These are phyloP conservation scores for Aspergillus calidoustus DNA, from an alignment of 2,329 filamentous ascomycete species.

Conservation along the genomic window DNA sequence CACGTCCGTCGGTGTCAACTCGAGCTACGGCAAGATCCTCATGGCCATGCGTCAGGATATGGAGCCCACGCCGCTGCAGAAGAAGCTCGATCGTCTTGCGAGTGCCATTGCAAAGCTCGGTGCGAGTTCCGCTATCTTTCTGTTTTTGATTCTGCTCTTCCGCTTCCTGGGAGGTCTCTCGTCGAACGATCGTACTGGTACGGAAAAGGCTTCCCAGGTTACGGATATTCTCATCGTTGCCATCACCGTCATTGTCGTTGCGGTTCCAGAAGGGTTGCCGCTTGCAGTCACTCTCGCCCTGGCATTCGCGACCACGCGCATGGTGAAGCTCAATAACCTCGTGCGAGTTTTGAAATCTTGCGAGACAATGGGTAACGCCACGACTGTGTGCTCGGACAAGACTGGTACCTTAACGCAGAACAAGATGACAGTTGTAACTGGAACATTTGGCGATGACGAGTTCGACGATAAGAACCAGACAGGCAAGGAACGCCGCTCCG, in stretches of 20 bases:
- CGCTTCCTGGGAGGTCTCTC: constrained; percentile 73
- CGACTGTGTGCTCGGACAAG: constrained; percentile 78
- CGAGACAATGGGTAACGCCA: constrained; percentile 79
- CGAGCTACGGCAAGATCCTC: constrained; percentile 73
- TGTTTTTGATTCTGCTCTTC: constrained; percentile 85
- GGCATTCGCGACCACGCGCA: constrained; percentile 74
- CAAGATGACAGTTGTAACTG: constrained; percentile 75
- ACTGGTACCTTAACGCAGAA: constrained; percentile 75
- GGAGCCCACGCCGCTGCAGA: constrained; percentile 75
- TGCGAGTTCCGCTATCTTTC: constrained; percentile 65
- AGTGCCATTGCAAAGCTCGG: constrained; percentile 75
- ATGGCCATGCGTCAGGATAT: constrained; percentile 75
- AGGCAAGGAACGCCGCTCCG: constrained; percentile 10
- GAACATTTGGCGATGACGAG: constrained; percentile 58
- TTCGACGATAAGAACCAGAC: constrained; percentile 26
- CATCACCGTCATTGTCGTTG: constrained; percentile 76
- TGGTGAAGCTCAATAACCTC: constrained; percentile 75
- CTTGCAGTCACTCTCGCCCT: constrained; percentile 74
- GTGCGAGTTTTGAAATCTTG: constrained; percentile 75
- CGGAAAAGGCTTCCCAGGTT: constrained; percentile 69
- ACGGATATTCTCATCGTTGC: constrained; percentile 75
- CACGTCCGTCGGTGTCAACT: constrained; percentile 73
- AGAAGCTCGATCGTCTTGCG: constrained; percentile 72
- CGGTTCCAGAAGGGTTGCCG: constrained; percentile 67
- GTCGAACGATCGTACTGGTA: constrained; percentile 61